phyloP scores from a whole-genome alignment of 2,329 filamentous ascomycete genomes.

The Hansfordia pulvinata region DNA sequence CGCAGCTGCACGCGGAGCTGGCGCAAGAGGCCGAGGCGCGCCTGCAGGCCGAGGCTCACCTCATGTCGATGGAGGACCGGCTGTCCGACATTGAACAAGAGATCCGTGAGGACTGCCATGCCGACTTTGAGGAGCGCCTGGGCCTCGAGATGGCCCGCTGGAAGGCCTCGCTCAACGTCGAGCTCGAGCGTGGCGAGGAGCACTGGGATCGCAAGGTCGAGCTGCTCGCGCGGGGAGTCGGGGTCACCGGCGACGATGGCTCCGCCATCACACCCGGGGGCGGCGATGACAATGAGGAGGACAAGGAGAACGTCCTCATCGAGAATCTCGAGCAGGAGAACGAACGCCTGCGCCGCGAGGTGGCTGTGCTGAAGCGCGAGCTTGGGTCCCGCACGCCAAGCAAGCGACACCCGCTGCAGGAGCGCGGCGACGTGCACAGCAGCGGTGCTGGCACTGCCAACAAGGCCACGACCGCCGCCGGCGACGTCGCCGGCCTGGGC shows the following conservation, averaged over 20 bases:
- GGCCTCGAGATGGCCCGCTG: conserved; percentile 66
- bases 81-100: conserved; percentile 62
- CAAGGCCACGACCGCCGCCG: conserved; percentile 7
- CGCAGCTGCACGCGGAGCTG: conserved; percentile 56
- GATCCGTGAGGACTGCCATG: conserved; percentile 77
- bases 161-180: conserved; percentile 64
- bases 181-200: conserved; percentile 68
- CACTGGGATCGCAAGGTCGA: conserved; percentile 84
- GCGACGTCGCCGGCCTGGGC: conserved; percentile 21
- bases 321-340: conserved; percentile 60
- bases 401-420: conserved; percentile 40
- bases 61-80: conserved; percentile 55
- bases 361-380: conserved; percentile 53
- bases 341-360: conserved; percentile 50
- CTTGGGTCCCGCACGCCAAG: conserved; percentile 48
- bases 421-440: conserved; percentile 30
- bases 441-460: too few relatives aligned
- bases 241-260: conserved; percentile 29
- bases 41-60: conserved; percentile 57
- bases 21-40: conserved; percentile 58
- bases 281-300: conserved; percentile 30
- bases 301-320: conserved; percentile 49
- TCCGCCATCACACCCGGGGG: too few relatives aligned
- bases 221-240: conserved; percentile 45
- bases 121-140: conserved; percentile 71